A percentile compares a stretch with the other conserved stretches of the same genome.
These are phyloP conservation scores for Xylaria sp. DNA, from an alignment of 2,329 filamentous ascomycete genomes.

Conservation along the genomic window DNA sequence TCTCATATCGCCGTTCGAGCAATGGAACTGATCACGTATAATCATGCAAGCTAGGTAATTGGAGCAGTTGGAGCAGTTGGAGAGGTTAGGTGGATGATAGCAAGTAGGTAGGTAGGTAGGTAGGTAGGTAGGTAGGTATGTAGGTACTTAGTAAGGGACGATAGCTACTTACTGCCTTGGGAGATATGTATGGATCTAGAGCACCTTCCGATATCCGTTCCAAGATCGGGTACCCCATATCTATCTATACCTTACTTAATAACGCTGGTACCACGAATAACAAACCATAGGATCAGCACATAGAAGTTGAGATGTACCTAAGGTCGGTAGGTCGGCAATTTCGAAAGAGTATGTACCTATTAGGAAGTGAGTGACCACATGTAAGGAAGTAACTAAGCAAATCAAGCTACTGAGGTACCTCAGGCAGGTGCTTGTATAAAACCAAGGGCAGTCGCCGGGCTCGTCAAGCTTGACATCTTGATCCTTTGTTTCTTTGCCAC, in stretches of 20 bases:
- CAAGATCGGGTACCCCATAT: too few relatives aligned
- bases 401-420: too few relatives aligned
- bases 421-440: constrained; percentile 27
- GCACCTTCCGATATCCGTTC: neutral
- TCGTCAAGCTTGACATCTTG: constrained; percentile 7
- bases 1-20: constrained; percentile 7
- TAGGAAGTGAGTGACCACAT: too few relatives aligned
- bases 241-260: neutral
- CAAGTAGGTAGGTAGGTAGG: too few relatives aligned
- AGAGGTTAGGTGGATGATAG: constrained; percentile 1
- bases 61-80: constrained; percentile 2
- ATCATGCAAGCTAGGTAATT: constrained; percentile 19
- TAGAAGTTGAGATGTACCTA: too few relatives aligned
- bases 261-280: neutral
- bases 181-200: neutral
- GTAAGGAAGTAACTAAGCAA: too few relatives aligned
- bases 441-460: constrained; percentile 18
- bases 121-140: too few relatives aligned
- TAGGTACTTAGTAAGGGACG: neutral
- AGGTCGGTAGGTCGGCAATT: neutral
- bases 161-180: too few relatives aligned
- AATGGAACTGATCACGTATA: constrained; percentile 8
- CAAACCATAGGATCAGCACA: constrained; percentile 10
- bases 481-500: constrained; percentile 33
- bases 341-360: neutral